Conservation (phyloP, 225 moss, liverwort and hornwort species). For the Physcomitrellopsis africana region DNA sequence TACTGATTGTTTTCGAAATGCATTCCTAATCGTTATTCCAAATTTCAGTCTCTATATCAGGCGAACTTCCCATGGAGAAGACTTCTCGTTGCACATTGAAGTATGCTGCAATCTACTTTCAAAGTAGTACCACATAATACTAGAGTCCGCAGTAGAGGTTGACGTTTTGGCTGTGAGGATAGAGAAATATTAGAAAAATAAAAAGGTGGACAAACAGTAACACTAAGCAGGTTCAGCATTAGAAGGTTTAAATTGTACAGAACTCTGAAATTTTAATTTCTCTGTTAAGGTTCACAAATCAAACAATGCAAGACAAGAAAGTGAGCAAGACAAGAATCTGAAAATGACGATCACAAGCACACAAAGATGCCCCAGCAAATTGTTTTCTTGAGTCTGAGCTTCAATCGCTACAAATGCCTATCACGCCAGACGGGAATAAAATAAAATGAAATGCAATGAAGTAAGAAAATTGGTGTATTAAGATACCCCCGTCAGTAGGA, state of each 20-base stretch:
- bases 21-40: conserved; percentile 11
- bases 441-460: too few relatives aligned
- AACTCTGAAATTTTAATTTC: conserved; percentile 23
- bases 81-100: conserved; percentile 6
- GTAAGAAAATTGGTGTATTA: conserved; percentile 9
- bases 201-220: conserved; percentile 11
- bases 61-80: background rate
- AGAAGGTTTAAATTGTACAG: conserved; percentile 12
- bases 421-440: conserved; percentile 1
- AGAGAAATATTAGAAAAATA: conserved; percentile 12
- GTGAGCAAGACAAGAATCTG: conserved; percentile 11
- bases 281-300: conserved; percentile 16
- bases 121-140: conserved; percentile 5
- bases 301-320: conserved; percentile 22
- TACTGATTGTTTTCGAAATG: conserved; percentile 13
- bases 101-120: conserved; percentile 14
- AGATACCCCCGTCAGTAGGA: conserved; percentile 83
- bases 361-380: background rate
- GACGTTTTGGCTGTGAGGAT: background rate
- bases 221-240: background rate
- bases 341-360: conserved; percentile 15
- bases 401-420: conserved; percentile 27
- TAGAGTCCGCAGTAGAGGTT: conserved; percentile 1
- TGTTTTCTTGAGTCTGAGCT: conserved; percentile 5
- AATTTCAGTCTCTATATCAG: conserved; percentile 20